These are phyloP conservation scores for Myxozyma geophila DNA, from an alignment of 805 yeast species.

Conservation along the genomic window DNA sequence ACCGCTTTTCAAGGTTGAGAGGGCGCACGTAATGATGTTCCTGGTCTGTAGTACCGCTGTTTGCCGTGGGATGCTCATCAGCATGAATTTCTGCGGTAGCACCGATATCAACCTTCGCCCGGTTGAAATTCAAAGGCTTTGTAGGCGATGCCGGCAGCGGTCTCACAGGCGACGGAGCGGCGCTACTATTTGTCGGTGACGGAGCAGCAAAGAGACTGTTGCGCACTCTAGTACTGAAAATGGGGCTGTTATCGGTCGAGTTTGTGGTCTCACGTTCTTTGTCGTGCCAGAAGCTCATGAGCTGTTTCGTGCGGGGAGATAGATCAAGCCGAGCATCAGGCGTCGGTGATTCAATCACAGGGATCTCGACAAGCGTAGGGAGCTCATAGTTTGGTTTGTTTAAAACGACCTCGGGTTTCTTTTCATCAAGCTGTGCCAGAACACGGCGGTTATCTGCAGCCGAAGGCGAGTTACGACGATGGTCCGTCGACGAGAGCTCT, in stretches of 20 bases:
- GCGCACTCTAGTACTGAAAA: slow-evolving; percentile 14
- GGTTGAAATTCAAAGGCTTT: slow-evolving; percentile 3
- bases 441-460: slow-evolving; percentile 27
- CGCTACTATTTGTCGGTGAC: background rate
- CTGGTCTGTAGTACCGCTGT: background rate
- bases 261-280: slow-evolving; percentile 20
- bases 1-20: slow-evolving; percentile 21
- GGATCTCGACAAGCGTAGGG: background rate
- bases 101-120: background rate
- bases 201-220: slow-evolving; percentile 21
- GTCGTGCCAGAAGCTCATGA: slow-evolving; percentile 33
- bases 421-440: slow-evolving; percentile 3
- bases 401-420: background rate
- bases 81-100: too few species aligned
- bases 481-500: slow-evolving; percentile 25
- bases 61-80: background rate
- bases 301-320: slow-evolving; percentile 18
- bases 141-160: slow-evolving; percentile 19
- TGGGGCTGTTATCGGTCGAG: slow-evolving; percentile 14
- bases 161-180: slow-evolving; percentile 1
- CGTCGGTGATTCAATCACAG: background rate
- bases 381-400: slow-evolving; percentile 2
- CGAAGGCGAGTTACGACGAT: slow-evolving; percentile 34
- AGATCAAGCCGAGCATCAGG: background rate
- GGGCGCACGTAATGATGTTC: background rate